phyloP scores from a whole-genome alignment of 2,329 filamentous ascomycete species.

The Hymenoscyphus fraxineus region DNA sequence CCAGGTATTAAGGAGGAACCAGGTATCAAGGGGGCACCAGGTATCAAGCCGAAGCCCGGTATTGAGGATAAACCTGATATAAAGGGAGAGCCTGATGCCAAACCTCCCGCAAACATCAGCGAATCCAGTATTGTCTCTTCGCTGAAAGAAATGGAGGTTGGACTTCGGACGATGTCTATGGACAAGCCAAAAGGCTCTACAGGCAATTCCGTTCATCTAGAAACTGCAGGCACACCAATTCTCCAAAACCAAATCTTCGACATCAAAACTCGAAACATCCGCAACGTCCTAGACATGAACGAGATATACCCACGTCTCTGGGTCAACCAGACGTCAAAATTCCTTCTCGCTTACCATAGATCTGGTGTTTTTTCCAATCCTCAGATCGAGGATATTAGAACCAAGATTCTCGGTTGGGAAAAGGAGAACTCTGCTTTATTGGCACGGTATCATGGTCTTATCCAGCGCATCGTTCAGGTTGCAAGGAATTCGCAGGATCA shows the following conservation, averaged over 20 bases:
- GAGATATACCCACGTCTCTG: conserved; percentile 44
- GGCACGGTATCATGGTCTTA: conserved; percentile 10
- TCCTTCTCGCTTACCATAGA: conserved; percentile 47
- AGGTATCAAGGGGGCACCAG: too few species aligned
- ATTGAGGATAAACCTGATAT: too few species aligned
- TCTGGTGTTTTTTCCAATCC: conserved; percentile 42
- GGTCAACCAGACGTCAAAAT: conserved; percentile 46
- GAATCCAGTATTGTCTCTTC: not conserved
- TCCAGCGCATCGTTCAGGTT: conserved; percentile 13
- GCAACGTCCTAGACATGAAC: conserved; percentile 14
- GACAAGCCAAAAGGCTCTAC: conserved; percentile 1
- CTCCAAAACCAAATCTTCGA: conserved; percentile 5
- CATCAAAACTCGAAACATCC: conserved; percentile 3
- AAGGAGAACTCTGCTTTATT: conserved; percentile 30
- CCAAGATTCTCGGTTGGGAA: conserved; percentile 42
- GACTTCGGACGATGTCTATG: not conserved
- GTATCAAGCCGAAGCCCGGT: too few species aligned
- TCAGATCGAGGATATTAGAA: conserved; percentile 32
- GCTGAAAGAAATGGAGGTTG: conserved; percentile 1
- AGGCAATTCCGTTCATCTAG: not conserved
- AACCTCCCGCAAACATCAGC: conserved; percentile 7
- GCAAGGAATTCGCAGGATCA: conserved; percentile 3
- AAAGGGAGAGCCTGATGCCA: conserved; percentile 6
- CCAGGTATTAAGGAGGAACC: too few species aligned
- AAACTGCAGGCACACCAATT: not conserved